Conservation (phyloP, 371 early-diverging fungal genomes). For the Rhizopus arrhizus region DNA sequence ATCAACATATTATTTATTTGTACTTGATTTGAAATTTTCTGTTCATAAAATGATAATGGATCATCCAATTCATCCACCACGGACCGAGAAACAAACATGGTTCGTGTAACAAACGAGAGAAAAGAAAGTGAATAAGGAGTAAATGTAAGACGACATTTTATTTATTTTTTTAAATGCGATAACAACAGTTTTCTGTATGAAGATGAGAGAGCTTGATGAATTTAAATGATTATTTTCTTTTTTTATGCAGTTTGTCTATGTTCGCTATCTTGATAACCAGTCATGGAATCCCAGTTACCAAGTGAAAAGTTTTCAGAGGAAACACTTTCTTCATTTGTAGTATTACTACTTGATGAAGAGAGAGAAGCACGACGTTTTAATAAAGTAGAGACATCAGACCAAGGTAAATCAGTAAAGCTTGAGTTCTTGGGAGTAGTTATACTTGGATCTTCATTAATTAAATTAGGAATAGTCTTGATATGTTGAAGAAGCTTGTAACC, state of each 20-base stretch:
- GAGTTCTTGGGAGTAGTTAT: slow-evolving; percentile 46
- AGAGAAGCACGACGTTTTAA: slow-evolving; percentile 15
- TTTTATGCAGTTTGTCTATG: slow-evolving; percentile 22
- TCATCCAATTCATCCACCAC: slow-evolving; percentile 11
- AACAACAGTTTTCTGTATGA: background rate
- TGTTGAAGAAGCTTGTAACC: slow-evolving; percentile 45
- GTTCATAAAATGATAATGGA: slow-evolving; percentile 15
- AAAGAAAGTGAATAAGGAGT: background rate
- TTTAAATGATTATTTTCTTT: background rate
- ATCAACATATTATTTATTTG: background rate
- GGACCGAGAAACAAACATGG: slow-evolving; percentile 11
- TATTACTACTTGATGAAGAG: slow-evolving; percentile 11
- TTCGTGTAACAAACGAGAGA: background rate
- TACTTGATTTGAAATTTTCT: background rate
- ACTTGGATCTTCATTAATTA: slow-evolving; percentile 49
- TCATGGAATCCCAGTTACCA: slow-evolving; percentile 54
- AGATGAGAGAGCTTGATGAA: background rate
- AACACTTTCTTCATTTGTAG: slow-evolving; percentile 9
- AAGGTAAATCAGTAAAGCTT: slow-evolving; percentile 41
- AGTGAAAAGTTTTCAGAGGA: slow-evolving; percentile 27
- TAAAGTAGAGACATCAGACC: slow-evolving; percentile 41
- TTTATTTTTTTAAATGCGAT: slow-evolving; percentile 3
- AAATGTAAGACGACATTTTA: slow-evolving; percentile 3
- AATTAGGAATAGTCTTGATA: slow-evolving; percentile 45
- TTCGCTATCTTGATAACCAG: slow-evolving; percentile 44